Percentiles rank a stretch among this genome's conserved stretches.
phyloP scores from a whole-genome alignment of 2,329 filamentous ascomycete genomes.

The Diaporthe destruens region DNA sequence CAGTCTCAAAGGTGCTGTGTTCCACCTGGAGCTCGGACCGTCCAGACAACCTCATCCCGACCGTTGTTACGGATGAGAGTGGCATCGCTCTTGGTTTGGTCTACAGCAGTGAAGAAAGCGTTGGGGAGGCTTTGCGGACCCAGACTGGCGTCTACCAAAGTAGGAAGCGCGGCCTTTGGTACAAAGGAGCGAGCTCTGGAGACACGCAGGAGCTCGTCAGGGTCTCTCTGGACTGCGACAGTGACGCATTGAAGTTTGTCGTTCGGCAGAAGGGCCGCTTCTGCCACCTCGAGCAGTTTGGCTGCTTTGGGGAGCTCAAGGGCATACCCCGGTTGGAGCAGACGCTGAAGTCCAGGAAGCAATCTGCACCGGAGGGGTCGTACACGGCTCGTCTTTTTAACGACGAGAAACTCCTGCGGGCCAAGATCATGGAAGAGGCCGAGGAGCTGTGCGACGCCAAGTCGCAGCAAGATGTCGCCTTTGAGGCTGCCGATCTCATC shows the following conservation, averaged over 20 bases:
- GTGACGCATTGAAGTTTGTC: conserved; percentile 89
- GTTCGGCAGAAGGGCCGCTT: conserved; percentile 93
- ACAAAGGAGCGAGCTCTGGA: conserved; percentile 95
- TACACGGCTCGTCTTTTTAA: conserved; percentile 95
- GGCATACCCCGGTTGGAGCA: conserved; percentile 89
- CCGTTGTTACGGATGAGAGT: conserved; percentile 89
- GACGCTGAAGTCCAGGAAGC: conserved; percentile 84
- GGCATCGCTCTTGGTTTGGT: conserved; percentile 89
- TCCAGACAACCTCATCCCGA: conserved; percentile 86
- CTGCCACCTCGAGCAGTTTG: conserved; percentile 92
- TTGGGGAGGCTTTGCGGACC: conserved; percentile 86
- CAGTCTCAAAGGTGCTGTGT: conserved; percentile 78
- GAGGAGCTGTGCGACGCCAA: conserved; percentile 92
- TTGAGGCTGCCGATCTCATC: conserved; percentile 93
- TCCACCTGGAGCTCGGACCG: conserved; percentile 84
- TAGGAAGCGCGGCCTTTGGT: conserved; percentile 94
- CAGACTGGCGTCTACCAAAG: conserved; percentile 91
- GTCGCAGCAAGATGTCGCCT: conserved; percentile 85
- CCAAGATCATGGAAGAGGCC: conserved; percentile 99
- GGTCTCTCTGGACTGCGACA: conserved; percentile 91
- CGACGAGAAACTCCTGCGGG: conserved; percentile 87
- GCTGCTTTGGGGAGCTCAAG: conserved; percentile 88
- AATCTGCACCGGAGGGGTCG: conserved; percentile 86
- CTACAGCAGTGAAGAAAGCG: conserved; percentile 93
- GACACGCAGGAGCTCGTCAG: conserved; percentile 91